Base-by-base conservation (phyloP, 352 stramenopile species). In the Globisporangium echinulatum region DNA sequence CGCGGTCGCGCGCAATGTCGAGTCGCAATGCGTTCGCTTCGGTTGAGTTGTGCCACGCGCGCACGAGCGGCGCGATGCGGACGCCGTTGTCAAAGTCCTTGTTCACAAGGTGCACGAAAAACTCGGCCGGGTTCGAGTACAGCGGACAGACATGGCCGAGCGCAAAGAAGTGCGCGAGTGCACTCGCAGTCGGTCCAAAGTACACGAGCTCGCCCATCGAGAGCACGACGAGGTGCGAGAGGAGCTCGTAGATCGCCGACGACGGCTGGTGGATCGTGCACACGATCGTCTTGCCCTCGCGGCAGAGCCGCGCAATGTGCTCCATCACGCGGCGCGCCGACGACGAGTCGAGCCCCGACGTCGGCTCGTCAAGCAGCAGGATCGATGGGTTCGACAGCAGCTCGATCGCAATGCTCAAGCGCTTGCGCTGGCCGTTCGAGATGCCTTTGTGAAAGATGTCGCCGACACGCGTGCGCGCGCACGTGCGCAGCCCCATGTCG, bases 351-450 rank as follows among this genome's bases (percentile, higher is more conserved):
- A 98, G 72, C 0, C 91, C 90, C 9, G 76, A 94, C 0, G 93
- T 98, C 2, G 95, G 93, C 59, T 98, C 96, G 58, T 98, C 95
- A 19, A 99, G 71, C 36, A 99, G 87, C 42, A 99, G 63, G 39
- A 98, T 71, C n/a, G 94, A 90, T 52, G 96, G 96, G 59, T 98
- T 96, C 0, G 90, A 85, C 0, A 97, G 84, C 42, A 99, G 68
- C 71, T 99, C 93, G 14, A 97, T 69, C 5, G 82, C 96, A 61
- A 98, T 98, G 1, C 88, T 90, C 14, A 98, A 76, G 15, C 94
- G 69, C 64, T 97, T 97, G 48, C 84, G 82, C 66, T 99, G 74
- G 76, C 90, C 75, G 76, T 90, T 72, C 0, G 79, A 90, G 47
- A 97, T 80, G 0, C 88, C 90, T 63, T 93, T 88, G 64, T 85